A percentile compares a stretch with the other conserved stretches of the same genome.
Evolutionary conservation across 805 yeast species (phyloP).

Genomic region (Lipomyces oligophaga): DNA sequence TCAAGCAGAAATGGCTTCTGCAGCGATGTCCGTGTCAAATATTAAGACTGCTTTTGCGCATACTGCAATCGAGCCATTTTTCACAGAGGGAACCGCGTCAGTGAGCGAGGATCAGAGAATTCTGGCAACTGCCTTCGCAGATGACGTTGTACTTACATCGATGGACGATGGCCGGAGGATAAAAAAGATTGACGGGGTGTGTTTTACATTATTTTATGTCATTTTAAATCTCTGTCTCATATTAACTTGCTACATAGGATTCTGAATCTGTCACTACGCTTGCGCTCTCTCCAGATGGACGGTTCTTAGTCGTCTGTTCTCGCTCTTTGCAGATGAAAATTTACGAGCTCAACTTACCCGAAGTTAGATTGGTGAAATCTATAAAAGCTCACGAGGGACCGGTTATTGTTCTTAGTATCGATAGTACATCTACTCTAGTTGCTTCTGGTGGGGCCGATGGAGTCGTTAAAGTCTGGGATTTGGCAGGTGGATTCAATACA

Average conservation of each 20-base stretch:
- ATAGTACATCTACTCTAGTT: slow-evolving; percentile 75
- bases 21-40: neutral
- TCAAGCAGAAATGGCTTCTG: no score
- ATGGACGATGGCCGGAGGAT: slow-evolving; percentile 54
- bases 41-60: slow-evolving; percentile 45
- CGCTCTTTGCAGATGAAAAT: slow-evolving; percentile 79
- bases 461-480: slow-evolving; percentile 83
- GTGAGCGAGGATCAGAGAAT: slow-evolving; percentile 57
- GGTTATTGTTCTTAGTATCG: slow-evolving; percentile 71
- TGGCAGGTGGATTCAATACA: slow-evolving; percentile 80
- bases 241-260: slow-evolving; percentile 39
- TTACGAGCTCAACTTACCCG: slow-evolving; percentile 42
- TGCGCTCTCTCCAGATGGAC: slow-evolving; percentile 72
- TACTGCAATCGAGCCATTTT: slow-evolving; percentile 69
- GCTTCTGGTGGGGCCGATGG: slow-evolving; percentile 98
- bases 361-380: slow-evolving; percentile 33
- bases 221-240: neutral
- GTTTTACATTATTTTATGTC: neutral
- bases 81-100: slow-evolving; percentile 79
- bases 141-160: slow-evolving; percentile 69
- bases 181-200: slow-evolving; percentile 65
- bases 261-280: slow-evolving; percentile 75
- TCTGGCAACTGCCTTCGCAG: slow-evolving; percentile 75
- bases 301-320: slow-evolving; percentile 64
- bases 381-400: slow-evolving; percentile 60